phyloP scores from a whole-genome alignment of 1,139 yeast species.

The Lodderomyces margitis region DNA sequence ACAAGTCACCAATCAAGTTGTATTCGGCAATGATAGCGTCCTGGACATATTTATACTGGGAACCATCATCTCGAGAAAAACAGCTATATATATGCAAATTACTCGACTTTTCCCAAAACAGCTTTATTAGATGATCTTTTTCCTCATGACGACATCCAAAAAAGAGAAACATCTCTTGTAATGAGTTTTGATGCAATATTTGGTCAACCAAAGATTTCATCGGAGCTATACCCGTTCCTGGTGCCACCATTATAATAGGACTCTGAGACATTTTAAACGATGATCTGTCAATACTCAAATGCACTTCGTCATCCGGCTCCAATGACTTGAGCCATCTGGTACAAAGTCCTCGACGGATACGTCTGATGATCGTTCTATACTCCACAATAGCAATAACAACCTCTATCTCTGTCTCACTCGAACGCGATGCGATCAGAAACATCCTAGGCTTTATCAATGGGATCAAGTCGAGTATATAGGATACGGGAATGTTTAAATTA shows the following conservation, averaged over 20 bases:
- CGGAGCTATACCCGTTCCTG: constrained; percentile 95
- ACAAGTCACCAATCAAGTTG: constrained; percentile 46
- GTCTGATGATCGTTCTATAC: constrained; percentile 76
- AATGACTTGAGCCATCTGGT: constrained; percentile 69
- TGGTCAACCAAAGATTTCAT: constrained; percentile 63
- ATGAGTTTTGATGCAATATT: constrained; percentile 14
- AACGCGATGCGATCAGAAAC: constrained; percentile 75
- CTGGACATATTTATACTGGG: constrained; percentile 63
- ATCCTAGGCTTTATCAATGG: constrained; percentile 79
- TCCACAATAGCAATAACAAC: constrained; percentile 82
- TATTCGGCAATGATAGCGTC: constrained; percentile 57
- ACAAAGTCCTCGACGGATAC: constrained; percentile 79
- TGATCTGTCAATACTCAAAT: constrained; percentile 56
- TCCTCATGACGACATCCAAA: constrained; percentile 71
- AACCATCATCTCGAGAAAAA: constrained; percentile 57
- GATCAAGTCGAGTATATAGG: constrained; percentile 69
- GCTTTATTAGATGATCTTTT: constrained; percentile 67
- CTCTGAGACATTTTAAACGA: constrained; percentile 43
- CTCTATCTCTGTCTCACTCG: constrained; percentile 46
- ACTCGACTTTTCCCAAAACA: constrained; percentile 45
- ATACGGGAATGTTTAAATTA: constrained; percentile 66
- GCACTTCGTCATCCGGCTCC: constrained; percentile 44
- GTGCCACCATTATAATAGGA: constrained; percentile 74
- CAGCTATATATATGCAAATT: constrained; percentile 48
- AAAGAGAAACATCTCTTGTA: constrained; percentile 49